Conservation (phyloP, 2,329 filamentous ascomycete species). For the Curvularia verruculosa region DNA sequence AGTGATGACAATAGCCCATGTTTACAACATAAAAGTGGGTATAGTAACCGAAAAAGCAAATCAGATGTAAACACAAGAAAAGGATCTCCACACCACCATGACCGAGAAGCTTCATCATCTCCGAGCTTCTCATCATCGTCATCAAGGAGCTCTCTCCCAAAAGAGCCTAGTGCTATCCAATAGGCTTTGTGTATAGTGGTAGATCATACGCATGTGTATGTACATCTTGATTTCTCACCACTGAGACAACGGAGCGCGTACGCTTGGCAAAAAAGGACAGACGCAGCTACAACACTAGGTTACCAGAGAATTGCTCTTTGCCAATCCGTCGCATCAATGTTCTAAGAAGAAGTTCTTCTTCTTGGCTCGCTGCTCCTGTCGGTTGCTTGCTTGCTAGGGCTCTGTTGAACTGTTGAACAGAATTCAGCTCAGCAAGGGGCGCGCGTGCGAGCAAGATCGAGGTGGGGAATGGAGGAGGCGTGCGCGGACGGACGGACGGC, state of each 20-base stretch:
- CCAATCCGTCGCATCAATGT: neutral
- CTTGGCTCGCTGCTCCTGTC: neutral
- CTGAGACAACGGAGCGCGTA: neutral
- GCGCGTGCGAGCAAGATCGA: neutral
- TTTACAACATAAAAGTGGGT: no score
- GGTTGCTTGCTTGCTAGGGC: neutral
- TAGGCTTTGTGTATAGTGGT: neutral
- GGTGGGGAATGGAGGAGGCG: neutral
- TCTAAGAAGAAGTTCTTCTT: neutral
- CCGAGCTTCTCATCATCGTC: neutral
- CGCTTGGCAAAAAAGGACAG: neutral
- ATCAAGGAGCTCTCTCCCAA: neutral
- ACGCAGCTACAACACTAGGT: neutral
- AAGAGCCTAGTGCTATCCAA: neutral
- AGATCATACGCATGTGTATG: neutral
- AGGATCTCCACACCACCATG: neutral
- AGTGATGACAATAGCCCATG: no score
- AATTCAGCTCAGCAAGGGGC: neutral
- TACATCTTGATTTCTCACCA: neutral
- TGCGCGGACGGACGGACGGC: neutral
- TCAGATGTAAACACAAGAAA: no score
- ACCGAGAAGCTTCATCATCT: neutral
- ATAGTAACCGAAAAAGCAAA: no score
- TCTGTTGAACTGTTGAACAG: constrained; percentile 1
- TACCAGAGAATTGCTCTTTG: neutral